Evolutionary conservation across 2,329 filamentous ascomycete genomes (phyloP).

Genomic region (Venturia oleaginea): DNA sequence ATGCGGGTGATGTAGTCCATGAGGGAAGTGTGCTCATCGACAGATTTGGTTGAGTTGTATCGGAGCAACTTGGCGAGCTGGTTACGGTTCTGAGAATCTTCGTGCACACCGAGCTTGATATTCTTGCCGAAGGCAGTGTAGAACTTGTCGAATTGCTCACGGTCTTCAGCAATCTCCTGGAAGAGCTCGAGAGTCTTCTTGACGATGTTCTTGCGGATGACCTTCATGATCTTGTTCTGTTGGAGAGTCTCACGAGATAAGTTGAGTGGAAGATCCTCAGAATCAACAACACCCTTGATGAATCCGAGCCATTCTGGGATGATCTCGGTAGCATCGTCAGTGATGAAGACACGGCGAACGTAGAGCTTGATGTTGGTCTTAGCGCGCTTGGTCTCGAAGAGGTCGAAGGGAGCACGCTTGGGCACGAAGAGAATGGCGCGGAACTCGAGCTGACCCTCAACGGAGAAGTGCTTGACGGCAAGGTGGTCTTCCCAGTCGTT

Average conservation of each 20-base stretch:
- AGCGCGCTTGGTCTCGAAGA: slow-evolving; percentile 99
- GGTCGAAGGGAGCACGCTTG: slow-evolving; percentile 98
- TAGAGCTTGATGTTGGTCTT: slow-evolving; percentile 99
- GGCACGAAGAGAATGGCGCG: slow-evolving; percentile 98
- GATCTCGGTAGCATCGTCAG: slow-evolving; percentile 96
- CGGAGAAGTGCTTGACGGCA: slow-evolving; percentile 99
- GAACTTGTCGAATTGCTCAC: slow-evolving; percentile 99
- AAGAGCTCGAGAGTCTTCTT: slow-evolving; percentile 99
- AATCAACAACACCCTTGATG: slow-evolving; percentile 99
- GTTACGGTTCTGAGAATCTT: slow-evolving; percentile 95
- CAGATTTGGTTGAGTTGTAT: slow-evolving; percentile 98
- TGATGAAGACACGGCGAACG: slow-evolving; percentile 99
- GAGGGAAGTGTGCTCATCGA: slow-evolving; percentile 89
- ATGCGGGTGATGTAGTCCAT: slow-evolving; percentile 98
- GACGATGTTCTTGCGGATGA: slow-evolving; percentile 99
- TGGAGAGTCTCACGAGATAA: slow-evolving; percentile 99
- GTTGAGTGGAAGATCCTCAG: slow-evolving; percentile 98
- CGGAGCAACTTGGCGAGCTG: slow-evolving; percentile 94
- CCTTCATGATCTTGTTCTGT: slow-evolving; percentile 99
- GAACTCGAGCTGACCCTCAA: slow-evolving; percentile 99
- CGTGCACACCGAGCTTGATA: slow-evolving; percentile 99
- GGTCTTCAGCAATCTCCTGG: slow-evolving; percentile 97
- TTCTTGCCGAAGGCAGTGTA: slow-evolving; percentile 99
- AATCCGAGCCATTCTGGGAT: slow-evolving; percentile 99
- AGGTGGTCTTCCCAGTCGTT: slow-evolving; percentile 99